Base-by-base conservation (phyloP, 495 filamentous ascomycete genomes). In the Alectoria sarmentosa region DNA sequence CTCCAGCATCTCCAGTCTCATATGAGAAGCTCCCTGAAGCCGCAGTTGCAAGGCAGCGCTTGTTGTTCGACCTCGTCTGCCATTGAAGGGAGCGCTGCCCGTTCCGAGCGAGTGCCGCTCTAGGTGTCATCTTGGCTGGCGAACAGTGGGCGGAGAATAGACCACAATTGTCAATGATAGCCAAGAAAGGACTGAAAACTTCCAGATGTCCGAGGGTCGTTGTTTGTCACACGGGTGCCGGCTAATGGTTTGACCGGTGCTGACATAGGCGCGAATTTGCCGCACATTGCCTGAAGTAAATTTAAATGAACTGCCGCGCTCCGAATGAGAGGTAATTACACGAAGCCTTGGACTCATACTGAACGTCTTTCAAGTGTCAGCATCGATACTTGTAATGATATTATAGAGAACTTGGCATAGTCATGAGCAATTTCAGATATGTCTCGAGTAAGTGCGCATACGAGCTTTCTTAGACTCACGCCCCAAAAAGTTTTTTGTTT, bases 21-120 rank as follows among this genome's bases (percentile, higher is more conserved):
- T 95, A 99, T 74, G 88, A 86, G 77, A 92, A 90, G 68, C 88
- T 85, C 66, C 84, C 84, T 70, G 90, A 90, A 66, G 85, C 86
- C 70, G 90, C 86, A 70, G 90, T 88, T 72, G 92, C 92, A 74
- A 95, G 87, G 65, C 84, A 84, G 73, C 91, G 86, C 73, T 85
- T 82, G 76, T 82, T 80, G 70, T 79, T 76, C 72, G 81, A 78
- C 70, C 80, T 83, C 58, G 75, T 78, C 70, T 79, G 82, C 77
- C 82, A 81, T 80, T 84, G 84, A 72, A 90, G 80, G 75, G 88
- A 87, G 78, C 87, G 86, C 80, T 85, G 86, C 77, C 87, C 88
- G 79, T 85, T 84, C 76, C 87, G 86, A 77, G 87, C 80, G 75
- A 93, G 77, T 77, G 86, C 82, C 76, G 89, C 87, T 80, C 88